Conservation (phyloP, 225 moss, liverwort and hornwort species). For the Anthoceros angustus region DNA sequence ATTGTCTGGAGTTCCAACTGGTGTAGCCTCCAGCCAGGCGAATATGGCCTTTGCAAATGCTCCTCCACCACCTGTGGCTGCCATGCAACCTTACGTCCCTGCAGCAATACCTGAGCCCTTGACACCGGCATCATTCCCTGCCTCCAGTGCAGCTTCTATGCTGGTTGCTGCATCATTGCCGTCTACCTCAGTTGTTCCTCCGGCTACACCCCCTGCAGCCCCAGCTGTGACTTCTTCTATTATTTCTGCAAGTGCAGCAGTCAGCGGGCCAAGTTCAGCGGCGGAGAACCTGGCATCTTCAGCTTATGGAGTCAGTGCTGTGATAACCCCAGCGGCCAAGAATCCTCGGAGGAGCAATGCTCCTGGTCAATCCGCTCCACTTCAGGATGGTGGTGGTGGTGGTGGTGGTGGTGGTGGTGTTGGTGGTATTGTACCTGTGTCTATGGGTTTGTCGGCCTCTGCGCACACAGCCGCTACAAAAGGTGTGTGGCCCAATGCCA, state of each 20-base stretch:
- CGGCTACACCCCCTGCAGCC: constrained; percentile 18
- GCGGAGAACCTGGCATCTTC: constrained; percentile 31
- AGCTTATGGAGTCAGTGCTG: constrained; percentile 72
- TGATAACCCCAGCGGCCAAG: constrained; percentile 73
- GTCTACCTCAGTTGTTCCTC: constrained; percentile 10
- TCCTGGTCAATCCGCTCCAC: constrained; percentile 3
- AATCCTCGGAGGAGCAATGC: constrained; percentile 61
- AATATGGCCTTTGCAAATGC: constrained; percentile 11
- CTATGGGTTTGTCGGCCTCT: no score
- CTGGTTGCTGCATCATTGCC: no score
- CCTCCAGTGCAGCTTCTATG: no score
- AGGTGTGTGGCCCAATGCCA: no score
- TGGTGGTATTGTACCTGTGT: no score
- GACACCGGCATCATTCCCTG: constrained; percentile 13
- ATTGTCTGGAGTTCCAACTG: neutral
- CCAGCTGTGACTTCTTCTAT: neutral
- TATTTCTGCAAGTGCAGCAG: neutral
- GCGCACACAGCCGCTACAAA: no score
- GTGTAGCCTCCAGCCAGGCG: no score
- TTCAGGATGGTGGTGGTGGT: neutral
- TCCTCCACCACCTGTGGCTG: constrained; percentile 20
- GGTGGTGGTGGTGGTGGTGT: no score
- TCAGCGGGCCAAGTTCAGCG: constrained; percentile 31
- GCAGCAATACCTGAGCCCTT: constrained; percentile 14
- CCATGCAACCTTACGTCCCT: constrained; percentile 23